Conservation (phyloP, 805 yeast species). For the Yarrowia porcina region DNA sequence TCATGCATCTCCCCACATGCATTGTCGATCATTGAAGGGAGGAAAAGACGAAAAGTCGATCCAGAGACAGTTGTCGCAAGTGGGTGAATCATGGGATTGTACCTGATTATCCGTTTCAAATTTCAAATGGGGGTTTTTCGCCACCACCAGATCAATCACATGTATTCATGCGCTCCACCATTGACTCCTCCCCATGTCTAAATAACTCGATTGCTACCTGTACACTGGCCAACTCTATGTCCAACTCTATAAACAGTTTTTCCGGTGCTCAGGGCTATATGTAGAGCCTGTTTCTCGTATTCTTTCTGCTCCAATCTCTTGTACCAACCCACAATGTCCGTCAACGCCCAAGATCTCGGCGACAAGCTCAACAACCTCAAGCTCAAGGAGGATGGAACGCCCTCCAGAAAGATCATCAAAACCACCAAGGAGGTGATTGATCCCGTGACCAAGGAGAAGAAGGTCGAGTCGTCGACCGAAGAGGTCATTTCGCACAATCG, state of each 20-base stretch:
- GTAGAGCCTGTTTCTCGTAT: neutral
- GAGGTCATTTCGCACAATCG: slow-evolving; percentile 29
- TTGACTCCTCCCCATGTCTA: neutral
- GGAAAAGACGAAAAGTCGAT: neutral
- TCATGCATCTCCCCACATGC: slow-evolving; percentile 11
- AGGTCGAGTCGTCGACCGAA: neutral
- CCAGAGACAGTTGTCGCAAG: too few species aligned
- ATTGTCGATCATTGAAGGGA: neutral
- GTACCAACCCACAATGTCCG: slow-evolving; percentile 2
- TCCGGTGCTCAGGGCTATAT: neutral
- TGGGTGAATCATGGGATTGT: too few species aligned
- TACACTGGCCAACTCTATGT: neutral
- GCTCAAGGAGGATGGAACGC: neutral
- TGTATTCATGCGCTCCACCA: too few species aligned
- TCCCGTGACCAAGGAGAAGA: slow-evolving; percentile 15
- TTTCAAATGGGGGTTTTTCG: too few species aligned
- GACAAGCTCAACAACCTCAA: slow-evolving; percentile 16
- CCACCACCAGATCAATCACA: too few species aligned
- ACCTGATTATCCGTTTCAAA: too few species aligned
- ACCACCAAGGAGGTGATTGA: slow-evolving; percentile 24
- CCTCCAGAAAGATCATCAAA: slow-evolving; percentile 8
- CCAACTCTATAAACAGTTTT: slow-evolving; percentile 11
- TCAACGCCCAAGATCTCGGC: slow-evolving; percentile 17
- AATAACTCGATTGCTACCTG: slow-evolving; percentile 12
- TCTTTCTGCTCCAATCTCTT: neutral